Evolutionary conservation across 2,329 filamentous ascomycete genomes (phyloP).

Genomic region (Colletotrichum orchidophilum): DNA sequence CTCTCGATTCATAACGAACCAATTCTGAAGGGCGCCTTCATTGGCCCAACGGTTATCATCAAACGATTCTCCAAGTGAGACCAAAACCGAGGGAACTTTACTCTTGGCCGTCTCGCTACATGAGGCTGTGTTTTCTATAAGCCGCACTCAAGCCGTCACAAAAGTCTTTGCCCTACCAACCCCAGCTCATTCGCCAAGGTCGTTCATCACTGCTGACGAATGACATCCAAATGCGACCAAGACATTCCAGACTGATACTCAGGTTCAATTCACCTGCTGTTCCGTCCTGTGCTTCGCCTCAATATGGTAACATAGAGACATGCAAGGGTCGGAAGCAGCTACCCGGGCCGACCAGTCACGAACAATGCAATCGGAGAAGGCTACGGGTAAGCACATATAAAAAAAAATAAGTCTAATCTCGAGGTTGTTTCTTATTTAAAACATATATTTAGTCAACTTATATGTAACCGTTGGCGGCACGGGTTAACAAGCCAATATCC

Average conservation of each 20-base stretch:
- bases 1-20: not conserved
- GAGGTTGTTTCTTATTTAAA: not conserved
- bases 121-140: not conserved
- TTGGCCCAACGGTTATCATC: not conserved
- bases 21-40: not conserved
- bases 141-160: not conserved
- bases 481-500: too few species aligned
- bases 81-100: rapidly evolving
- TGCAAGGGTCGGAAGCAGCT: not conserved
- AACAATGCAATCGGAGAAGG: not conserved
- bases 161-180: not conserved
- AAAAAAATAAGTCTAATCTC: not conserved
- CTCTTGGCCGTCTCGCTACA: not conserved
- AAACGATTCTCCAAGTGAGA: not conserved
- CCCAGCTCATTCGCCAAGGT: not conserved
- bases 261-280: not conserved
- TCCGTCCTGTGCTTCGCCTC: not conserved
- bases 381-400: not conserved
- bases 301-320: not conserved
- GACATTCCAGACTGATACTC: not conserved
- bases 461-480: not conserved
- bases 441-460: not conserved
- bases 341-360: not conserved
- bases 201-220: not conserved
- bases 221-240: not conserved